phyloP scores from a whole-genome alignment of 306 rosid species.

The Vicia faba region DNA sequence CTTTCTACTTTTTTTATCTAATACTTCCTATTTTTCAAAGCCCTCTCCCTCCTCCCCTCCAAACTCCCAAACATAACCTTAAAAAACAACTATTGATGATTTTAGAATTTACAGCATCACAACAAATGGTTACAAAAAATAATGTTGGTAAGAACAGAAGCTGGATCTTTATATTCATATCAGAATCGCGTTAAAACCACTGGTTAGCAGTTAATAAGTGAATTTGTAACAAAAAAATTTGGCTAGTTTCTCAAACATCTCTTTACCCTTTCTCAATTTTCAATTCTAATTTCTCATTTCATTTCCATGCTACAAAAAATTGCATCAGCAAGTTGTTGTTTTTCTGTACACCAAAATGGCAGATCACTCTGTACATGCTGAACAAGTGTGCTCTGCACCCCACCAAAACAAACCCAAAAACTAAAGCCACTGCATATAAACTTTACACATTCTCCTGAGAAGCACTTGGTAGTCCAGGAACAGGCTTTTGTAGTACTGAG shows the following conservation, averaged over 20 bases:
- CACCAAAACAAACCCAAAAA: conserved; percentile 29
- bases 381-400: conserved; percentile 35
- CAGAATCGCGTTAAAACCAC: not conserved
- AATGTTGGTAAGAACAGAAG: not conserved
- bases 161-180: not conserved
- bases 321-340: conserved; percentile 36
- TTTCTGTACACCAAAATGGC: conserved; percentile 59
- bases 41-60: too few relatives aligned
- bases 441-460: conserved; percentile 31
- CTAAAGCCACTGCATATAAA: conserved; percentile 11
- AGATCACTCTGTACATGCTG: conserved; percentile 55
- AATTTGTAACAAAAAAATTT: conserved; percentile 40
- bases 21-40: too few relatives aligned
- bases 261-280: conserved; percentile 31
- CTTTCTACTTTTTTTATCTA: too few relatives aligned
- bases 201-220: conserved; percentile 15
- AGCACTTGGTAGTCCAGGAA: conserved; percentile 48
- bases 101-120: not conserved
- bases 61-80: too few relatives aligned
- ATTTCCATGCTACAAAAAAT: conserved; percentile 51
- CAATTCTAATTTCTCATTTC: conserved; percentile 40
- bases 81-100: too few relatives aligned
- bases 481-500: conserved; percentile 58
- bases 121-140: not conserved
- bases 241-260: conserved; percentile 25